Base-by-base conservation (phyloP, 208 protist species). In the Herpetomonas tarakana region DNA sequence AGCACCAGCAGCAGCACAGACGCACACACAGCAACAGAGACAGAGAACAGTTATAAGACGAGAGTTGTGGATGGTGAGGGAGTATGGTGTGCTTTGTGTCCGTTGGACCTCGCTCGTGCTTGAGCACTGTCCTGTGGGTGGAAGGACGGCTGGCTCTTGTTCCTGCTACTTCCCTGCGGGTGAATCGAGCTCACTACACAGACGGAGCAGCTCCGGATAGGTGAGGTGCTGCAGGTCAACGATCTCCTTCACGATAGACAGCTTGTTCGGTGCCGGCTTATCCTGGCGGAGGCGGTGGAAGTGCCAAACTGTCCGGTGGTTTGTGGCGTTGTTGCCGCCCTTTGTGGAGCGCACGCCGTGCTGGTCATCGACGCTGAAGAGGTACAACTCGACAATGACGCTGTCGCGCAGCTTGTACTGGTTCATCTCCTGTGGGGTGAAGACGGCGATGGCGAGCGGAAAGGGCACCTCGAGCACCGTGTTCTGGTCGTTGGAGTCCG, bases 261-360 rank as follows among this genome's bases (percentile, higher is more conserved):
- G 63, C 58, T 86, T 86, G 63, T 95, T 95, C 18, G 89, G 89
- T 3, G 68, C 46, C 18, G 75, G 70, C 54, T 95, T 95, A 51
- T 95, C 89, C 18, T 65, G 51, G 27, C 89, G 74, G 12, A 76
- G 35, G n/a, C 76, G 65, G 55, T 79, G 65, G 54, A 92, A 85
- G 19, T 51, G 50, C 89, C 89, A 95, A 51, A 56, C 19, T 16
- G 79, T 91, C 9, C 35, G 35, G 35, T 41, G 9, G 9, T 14
- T 14, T 14, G 6, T 41, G 9, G 35, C 35, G 35, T 41, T 6
- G 6, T 41, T 6, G 9, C 35, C 35, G 35, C 35, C 35, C 9
- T 41, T 6, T 18, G 9, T 54, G 31, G 67, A 55, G 11, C 50
- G 51, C 12, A 78, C 31, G 24, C 61, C 52, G 35, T 59, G n/a